These are phyloP conservation scores for Tetrapyrgos nigripes DNA, from an alignment of 1,284 basidiomycete species.

Conservation along the genomic window DNA sequence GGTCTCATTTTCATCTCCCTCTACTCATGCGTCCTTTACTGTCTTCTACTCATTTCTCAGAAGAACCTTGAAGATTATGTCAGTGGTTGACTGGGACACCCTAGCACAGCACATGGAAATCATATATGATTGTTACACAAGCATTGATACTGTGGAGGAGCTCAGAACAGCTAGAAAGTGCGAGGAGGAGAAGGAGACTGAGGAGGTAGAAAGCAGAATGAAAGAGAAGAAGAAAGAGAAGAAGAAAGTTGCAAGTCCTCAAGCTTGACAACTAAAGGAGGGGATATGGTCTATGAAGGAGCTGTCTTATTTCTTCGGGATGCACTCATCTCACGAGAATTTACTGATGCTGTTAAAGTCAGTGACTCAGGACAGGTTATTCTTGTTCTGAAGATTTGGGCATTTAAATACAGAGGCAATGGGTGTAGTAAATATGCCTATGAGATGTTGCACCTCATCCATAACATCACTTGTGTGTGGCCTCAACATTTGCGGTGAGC, in stretches of 20 bases:
- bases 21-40: constrained; percentile 40
- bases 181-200: too few species aligned
- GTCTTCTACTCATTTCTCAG: constrained; percentile 35
- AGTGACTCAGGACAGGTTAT: constrained; percentile 43
- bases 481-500: constrained; percentile 37
- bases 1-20: constrained; percentile 44
- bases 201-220: too few species aligned
- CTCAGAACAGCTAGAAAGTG: constrained; percentile 12
- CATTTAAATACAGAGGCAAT: constrained; percentile 37
- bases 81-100: constrained; percentile 25
- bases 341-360: constrained; percentile 40
- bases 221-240: not conserved
- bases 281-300: constrained; percentile 46
- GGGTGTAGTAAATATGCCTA: constrained; percentile 46
- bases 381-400: constrained; percentile 38
- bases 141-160: constrained; percentile 17
- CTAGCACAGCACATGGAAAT: constrained; percentile 20
- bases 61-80: constrained; percentile 29
- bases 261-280: not conserved
- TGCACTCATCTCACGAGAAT: constrained; percentile 39
- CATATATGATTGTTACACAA: constrained; percentile 24
- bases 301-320: constrained; percentile 41
- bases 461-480: constrained; percentile 46
- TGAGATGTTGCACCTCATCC: constrained; percentile 44
- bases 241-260: not conserved